Evolutionary conservation across 2,329 filamentous ascomycete genomes (phyloP), one percentile per base, ranked within the genome.

Genomic region (Hypoxylon sp.): DNA sequence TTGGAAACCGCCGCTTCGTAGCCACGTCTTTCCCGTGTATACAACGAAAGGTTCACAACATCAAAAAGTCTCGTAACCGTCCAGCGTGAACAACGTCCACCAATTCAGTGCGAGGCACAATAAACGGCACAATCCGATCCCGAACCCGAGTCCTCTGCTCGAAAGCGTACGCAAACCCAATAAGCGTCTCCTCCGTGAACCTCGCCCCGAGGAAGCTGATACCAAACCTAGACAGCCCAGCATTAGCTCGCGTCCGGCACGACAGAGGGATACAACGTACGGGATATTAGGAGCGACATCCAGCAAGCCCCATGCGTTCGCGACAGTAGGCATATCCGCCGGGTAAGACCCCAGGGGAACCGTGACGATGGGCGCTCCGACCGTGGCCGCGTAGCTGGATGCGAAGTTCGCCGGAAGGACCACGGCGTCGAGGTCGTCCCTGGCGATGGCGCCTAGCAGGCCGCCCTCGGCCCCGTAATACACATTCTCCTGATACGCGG

Each of bases 91-190:
- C 22, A 1, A 46, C 42, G 20, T 46, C 42, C 75, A 0, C 57
- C 64, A 22, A 79, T 62, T 79, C 76, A 2, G 74, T 76, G n/a
- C 54, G 71, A 2, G 78, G 78, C 28, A 69, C 53, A 1, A 78
- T 63, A 33, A 73, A 72, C 1, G 75, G 73, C 51, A 72, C 71
- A 6, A 78, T 67, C n/a, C 59, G 64, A 9, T 70, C 59, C 6
- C 79, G 65, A 1, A 74, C 71, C 36, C 64, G 59, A 0, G 77
- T 89, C 67, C 81, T 79, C 78, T 90, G 87, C 79, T 93, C 90
- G 76, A 87, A 91, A 3, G 87, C 89, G 79, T 89, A 91, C 5
- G 89, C 90, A 72, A 88, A 83, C 0, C 85, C 86, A 61, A 92
- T 85, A 68, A 93, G 72, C 28, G 77, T 81, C 70, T 84, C 85